phyloP scores from a whole-genome alignment of 805 yeast species.

The Ogataea philodendri region DNA sequence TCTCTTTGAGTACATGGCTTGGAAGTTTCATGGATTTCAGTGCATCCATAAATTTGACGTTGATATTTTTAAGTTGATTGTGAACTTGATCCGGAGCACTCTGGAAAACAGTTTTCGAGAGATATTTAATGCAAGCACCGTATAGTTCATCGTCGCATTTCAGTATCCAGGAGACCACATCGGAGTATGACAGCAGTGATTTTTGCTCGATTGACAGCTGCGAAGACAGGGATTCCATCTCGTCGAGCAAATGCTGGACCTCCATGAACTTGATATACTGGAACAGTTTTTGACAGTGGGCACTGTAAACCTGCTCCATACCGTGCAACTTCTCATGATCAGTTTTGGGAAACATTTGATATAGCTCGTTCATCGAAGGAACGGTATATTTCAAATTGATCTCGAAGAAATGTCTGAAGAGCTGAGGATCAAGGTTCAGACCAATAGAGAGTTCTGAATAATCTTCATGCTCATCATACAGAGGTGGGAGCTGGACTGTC shows the following conservation, averaged over 20 bases:
- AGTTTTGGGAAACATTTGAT: slow-evolving; percentile 13
- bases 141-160: slow-evolving; percentile 67
- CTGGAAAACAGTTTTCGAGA: slow-evolving; percentile 60
- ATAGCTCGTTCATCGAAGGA: slow-evolving; percentile 16
- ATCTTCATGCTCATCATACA: no score
- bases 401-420: slow-evolving; percentile 14
- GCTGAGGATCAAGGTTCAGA: slow-evolving; percentile 14
- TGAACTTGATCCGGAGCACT: slow-evolving; percentile 58
- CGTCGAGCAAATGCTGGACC: slow-evolving; percentile 54
- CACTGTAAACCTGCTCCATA: slow-evolving; percentile 56
- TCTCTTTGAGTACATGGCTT: slow-evolving; percentile 46
- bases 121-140: slow-evolving; percentile 49
- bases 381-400: slow-evolving; percentile 10
- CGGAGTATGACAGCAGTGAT: slow-evolving; percentile 51
- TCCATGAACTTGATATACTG: slow-evolving; percentile 69
- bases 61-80: slow-evolving; percentile 51
- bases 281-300: slow-evolving; percentile 62
- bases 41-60: slow-evolving; percentile 46
- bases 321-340: slow-evolving; percentile 11
- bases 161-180: slow-evolving; percentile 58
- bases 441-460: no score
- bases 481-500: no score
- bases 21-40: slow-evolving; percentile 48
- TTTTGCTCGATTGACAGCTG: slow-evolving; percentile 62
- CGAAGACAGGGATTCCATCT: slow-evolving; percentile 48